These are phyloP conservation scores for Trichoderma sp. DNA, from an alignment of 2,329 filamentous ascomycete genomes.

Conservation along the genomic window DNA sequence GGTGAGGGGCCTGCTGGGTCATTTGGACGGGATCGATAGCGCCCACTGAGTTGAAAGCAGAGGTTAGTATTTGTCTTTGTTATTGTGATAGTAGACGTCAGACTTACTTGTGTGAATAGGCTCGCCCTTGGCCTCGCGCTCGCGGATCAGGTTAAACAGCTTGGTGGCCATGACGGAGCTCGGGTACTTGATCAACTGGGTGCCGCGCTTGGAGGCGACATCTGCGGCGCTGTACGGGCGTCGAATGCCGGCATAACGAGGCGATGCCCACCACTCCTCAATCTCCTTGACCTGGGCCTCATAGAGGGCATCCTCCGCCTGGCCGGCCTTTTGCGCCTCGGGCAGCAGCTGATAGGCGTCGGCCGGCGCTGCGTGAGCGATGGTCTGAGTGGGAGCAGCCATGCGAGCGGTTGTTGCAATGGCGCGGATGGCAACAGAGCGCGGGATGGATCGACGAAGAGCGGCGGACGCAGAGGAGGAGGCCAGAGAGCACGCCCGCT, in stretches of 20 bases:
- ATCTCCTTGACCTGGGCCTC: slow-evolving; percentile 81
- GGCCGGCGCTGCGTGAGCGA: slow-evolving; percentile 43
- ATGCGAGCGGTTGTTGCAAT: slow-evolving; percentile 34
- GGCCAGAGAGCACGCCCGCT: slow-evolving; percentile 28
- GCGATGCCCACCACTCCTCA: slow-evolving; percentile 83
- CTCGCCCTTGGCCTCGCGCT: slow-evolving; percentile 72
- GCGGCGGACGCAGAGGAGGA: slow-evolving; percentile 19
- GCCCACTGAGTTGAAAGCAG: slow-evolving; percentile 62
- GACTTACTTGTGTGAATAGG: slow-evolving; percentile 94
- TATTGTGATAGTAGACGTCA: too few species aligned
- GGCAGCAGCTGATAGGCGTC: slow-evolving; percentile 85
- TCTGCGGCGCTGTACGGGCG: slow-evolving; percentile 87
- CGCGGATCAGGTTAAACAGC: slow-evolving; percentile 82
- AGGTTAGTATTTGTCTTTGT: too few species aligned
- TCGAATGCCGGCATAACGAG: slow-evolving; percentile 84
- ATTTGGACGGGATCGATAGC: slow-evolving; percentile 99
- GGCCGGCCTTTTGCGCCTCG: slow-evolving; percentile 71
- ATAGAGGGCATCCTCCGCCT: slow-evolving; percentile 81
- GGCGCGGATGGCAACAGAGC: slow-evolving; percentile 28
- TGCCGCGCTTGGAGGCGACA: slow-evolving; percentile 89
- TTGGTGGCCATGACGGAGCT: slow-evolving; percentile 95
- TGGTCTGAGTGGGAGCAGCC: slow-evolving; percentile 23
- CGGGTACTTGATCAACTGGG: slow-evolving; percentile 81
- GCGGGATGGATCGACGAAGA: slow-evolving; percentile 22
- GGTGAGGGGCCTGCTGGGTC: slow-evolving; percentile 95